Conservation (phyloP, 345 rosid species). For the Citrus medica region DNA sequence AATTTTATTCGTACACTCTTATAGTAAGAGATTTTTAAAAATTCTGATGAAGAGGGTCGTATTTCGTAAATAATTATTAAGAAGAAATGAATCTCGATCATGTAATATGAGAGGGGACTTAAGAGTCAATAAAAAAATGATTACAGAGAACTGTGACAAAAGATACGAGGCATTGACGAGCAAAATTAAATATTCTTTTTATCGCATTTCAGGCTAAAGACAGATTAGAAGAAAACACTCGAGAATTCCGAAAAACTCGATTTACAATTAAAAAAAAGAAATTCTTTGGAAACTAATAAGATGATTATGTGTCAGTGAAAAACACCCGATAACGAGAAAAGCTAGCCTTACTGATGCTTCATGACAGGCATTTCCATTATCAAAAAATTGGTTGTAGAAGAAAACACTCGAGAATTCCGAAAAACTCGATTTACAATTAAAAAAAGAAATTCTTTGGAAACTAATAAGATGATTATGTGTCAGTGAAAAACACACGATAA, state of each 20-base stretch:
- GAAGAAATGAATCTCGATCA: neutral
- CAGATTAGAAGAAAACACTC: neutral
- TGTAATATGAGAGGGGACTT: neutral
- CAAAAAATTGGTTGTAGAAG: no score
- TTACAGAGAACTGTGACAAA: slow-evolving; percentile 26
- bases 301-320: slow-evolving; percentile 1
- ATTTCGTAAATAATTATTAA: neutral
- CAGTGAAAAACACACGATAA: neutral
- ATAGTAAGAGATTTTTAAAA: no score
- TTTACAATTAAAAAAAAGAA: neutral
- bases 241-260: neutral
- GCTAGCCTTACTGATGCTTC: neutral
- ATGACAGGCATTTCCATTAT: neutral
- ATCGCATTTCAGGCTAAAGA: neutral
- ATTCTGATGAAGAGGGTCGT: no score
- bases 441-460: neutral
- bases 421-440: no score
- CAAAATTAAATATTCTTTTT: neutral
- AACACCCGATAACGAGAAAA: neutral
- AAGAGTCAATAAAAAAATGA: slow-evolving; percentile 31
- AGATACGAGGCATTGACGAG: slow-evolving; percentile 20
- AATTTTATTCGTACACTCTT: accelerated
- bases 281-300: neutral
- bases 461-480: slow-evolving; percentile 1
- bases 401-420: no score